Evolutionary conservation across 805 yeast species (phyloP).

Genomic region (Yarrowia alimentaria): DNA sequence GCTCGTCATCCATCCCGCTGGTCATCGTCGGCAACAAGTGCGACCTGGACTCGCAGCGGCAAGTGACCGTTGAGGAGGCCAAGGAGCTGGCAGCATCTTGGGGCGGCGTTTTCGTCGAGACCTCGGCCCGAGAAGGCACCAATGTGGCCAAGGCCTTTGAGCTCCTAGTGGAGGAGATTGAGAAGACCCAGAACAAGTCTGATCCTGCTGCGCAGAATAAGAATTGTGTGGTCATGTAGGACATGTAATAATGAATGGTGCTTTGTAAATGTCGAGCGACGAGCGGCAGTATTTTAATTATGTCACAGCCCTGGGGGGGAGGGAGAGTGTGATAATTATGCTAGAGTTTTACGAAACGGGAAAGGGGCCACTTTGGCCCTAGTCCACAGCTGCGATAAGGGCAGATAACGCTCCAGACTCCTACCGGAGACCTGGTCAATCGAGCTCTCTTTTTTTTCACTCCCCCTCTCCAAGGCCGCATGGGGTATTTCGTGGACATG

Average conservation of each 20-base stretch:
- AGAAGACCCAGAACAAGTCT: slow-evolving; percentile 51
- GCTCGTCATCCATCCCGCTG: slow-evolving; percentile 70
- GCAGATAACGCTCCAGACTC: no score
- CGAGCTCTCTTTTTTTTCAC: no score
- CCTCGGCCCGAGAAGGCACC: slow-evolving; percentile 75
- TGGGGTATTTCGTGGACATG: no score
- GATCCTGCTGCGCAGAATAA: slow-evolving; percentile 41
- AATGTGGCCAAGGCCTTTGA: slow-evolving; percentile 66
- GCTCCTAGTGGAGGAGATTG: slow-evolving; percentile 58
- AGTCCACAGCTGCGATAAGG: no score
- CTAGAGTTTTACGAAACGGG: no score
- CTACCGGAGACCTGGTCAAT: no score
- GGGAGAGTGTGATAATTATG: no score
- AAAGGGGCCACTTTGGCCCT: no score
- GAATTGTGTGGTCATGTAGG: slow-evolving; percentile 51
- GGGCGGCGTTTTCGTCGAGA: slow-evolving; percentile 73
- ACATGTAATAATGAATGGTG: slow-evolving; percentile 2
- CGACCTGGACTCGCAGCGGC: slow-evolving; percentile 66
- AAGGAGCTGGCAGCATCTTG: slow-evolving; percentile 60
- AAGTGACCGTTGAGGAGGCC: slow-evolving; percentile 57
- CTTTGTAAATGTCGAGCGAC: no score
- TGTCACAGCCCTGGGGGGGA: no score
- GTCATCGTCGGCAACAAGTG: slow-evolving; percentile 74
- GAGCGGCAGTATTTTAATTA: no score
- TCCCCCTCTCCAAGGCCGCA: no score